Conservation (phyloP, 805 yeast genomes). For the Starmerella roubikii region DNA sequence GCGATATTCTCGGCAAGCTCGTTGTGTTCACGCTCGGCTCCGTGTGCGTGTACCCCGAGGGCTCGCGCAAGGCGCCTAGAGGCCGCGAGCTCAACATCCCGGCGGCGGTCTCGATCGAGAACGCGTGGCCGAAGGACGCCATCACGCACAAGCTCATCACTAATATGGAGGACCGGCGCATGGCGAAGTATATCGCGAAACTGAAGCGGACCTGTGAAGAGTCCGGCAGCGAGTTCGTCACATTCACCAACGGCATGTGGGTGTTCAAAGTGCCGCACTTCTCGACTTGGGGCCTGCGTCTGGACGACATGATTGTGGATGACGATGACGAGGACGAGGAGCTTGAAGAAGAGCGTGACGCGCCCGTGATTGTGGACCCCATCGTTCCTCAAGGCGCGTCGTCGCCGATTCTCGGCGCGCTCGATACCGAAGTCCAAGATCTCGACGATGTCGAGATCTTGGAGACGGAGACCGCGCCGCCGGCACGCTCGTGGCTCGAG, state of each 20-base stretch:
- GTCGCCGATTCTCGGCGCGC: not conserved
- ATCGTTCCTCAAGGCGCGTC: not conserved
- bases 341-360: not conserved
- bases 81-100: constrained; percentile 73
- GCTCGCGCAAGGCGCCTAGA: constrained; percentile 37
- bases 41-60: constrained; percentile 60
- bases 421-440: not conserved
- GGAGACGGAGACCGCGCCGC: constrained; percentile 39
- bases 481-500: constrained; percentile 16
- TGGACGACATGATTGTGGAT: constrained; percentile 20
- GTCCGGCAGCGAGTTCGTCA: constrained; percentile 64
- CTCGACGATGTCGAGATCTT: constrained; percentile 40
- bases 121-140: constrained; percentile 53
- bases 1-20: constrained; percentile 49
- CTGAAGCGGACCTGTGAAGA: constrained; percentile 36
- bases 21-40: constrained; percentile 47
- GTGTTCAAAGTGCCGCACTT: constrained; percentile 79
- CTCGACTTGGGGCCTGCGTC: constrained; percentile 78
- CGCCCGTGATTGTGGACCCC: not conserved
- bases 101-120: constrained; percentile 56
- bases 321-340: constrained; percentile 16
- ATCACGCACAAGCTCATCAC: constrained; percentile 45
- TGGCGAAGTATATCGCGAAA: constrained; percentile 34
- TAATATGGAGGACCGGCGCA: constrained; percentile 57
- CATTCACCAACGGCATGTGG: constrained; percentile 63